Evolutionary conservation across 1,284 basidiomycete genomes (phyloP), one percentile per base, ranked within the genome.

Genomic region (Schizophyllum amplum): DNA sequence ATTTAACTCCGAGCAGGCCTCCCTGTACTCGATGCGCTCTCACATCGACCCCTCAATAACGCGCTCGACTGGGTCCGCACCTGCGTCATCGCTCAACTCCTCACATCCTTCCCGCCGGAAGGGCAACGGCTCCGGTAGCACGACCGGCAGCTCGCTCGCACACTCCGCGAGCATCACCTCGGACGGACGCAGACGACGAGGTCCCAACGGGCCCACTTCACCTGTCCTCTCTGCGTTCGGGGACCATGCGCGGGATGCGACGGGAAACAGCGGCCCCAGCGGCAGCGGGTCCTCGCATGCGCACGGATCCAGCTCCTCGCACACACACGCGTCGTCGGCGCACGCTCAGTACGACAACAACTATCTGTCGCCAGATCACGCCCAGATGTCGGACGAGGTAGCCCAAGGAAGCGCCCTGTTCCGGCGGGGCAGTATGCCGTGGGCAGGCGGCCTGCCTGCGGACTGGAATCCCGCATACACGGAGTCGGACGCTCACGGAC

Each of bases 371-470:
- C 33, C 33, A 2, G 33, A 42, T 9, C 33, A 17, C 17, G 33
- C 33, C n/a, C n/a, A n/a, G 33, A 3, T 42, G 33, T 42, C 33
- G 33, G 33, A 42, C 7, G 33, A 42, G 33, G 2, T 2, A 13
- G 33, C 33, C 2, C 33, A 42, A 17, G n/a, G n/a, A n/a, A n/a
- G n/a, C n/a, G n/a, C n/a, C n/a, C 33, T 42, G 13, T 42, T 42
- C 33, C 11, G 33, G 33, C 11, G 33, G 3, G 17, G 17, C 7
- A 42, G 33, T 17, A 42, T 42, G 24, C 59, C 61, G 46, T 62
- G 61, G 61, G 61, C 57, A 33, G 61, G 59, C 4, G 61, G 61
- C 13, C 25, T 62, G 57, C 59, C 51, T 21, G 22, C 48, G 46
- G 59, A 62, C 26, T 62, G 61, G 61, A 57, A 57, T 13, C 51